These are phyloP conservation scores for Penicillium malachiteum DNA, from an alignment of 495 filamentous ascomycete genomes.

Conservation along the genomic window DNA sequence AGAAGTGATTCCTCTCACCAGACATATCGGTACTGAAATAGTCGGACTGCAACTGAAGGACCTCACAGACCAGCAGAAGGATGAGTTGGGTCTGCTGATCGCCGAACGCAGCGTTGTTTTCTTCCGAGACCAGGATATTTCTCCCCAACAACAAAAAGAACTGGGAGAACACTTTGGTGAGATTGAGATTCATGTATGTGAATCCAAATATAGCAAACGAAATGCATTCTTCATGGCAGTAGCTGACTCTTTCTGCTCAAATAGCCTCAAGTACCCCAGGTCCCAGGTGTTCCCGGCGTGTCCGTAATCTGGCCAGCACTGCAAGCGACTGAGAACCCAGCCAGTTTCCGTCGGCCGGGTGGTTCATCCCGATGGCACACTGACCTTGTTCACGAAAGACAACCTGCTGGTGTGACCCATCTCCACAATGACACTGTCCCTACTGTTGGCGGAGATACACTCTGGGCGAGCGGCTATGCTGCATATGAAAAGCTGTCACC, in stretches of 20 bases:
- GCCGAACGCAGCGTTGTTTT: conserved; percentile 75
- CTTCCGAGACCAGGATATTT: conserved; percentile 70
- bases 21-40: conserved; percentile 70
- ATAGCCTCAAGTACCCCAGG: conserved; percentile 68
- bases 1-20: conserved; percentile 63
- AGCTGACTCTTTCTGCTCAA: neutral
- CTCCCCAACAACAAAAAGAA: conserved; percentile 65
- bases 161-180: conserved; percentile 66
- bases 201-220: neutral
- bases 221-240: too few relatives aligned
- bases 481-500: conserved; percentile 74
- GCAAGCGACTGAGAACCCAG: conserved; percentile 51
- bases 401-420: conserved; percentile 70
- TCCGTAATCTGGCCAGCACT: conserved; percentile 69
- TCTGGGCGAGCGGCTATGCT: conserved; percentile 68
- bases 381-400: conserved; percentile 67
- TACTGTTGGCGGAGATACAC: conserved; percentile 64
- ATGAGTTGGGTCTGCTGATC: conserved; percentile 70
- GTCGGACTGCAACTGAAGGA: conserved; percentile 69
- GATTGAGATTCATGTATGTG: conserved; percentile 63
- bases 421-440: conserved; percentile 68
- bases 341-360: conserved; percentile 62
- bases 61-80: conserved; percentile 62
- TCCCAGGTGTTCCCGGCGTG: conserved; percentile 63
- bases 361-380: conserved; percentile 68